Evolutionary conservation across 176 grass and related monocot genomes (phyloP).

Genomic region (Carex pumila): DNA sequence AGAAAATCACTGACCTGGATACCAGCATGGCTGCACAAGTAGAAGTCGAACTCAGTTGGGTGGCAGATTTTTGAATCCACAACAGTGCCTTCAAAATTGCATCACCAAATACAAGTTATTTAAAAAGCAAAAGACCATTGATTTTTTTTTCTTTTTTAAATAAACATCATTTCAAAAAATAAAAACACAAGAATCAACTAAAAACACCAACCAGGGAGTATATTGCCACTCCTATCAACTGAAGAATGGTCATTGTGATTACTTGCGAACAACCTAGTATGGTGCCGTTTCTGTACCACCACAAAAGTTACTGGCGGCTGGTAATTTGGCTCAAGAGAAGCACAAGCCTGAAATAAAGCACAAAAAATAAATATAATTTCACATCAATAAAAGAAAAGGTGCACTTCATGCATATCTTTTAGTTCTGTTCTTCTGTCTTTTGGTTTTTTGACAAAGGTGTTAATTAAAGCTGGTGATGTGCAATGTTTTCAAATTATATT

Average conservation of each 20-base stretch:
- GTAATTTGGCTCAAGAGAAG: slow-evolving; percentile 76
- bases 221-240: slow-evolving; percentile 76
- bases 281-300: slow-evolving; percentile 89
- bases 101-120: slow-evolving; percentile 17
- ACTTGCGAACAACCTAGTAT: slow-evolving; percentile 79
- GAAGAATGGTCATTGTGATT: slow-evolving; percentile 55
- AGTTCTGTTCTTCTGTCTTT: background rate
- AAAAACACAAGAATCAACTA: background rate
- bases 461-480: background rate
- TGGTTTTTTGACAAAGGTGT: background rate
- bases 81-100: slow-evolving; percentile 52
- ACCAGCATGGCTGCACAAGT: slow-evolving; percentile 90
- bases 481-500: background rate
- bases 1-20: slow-evolving; percentile 39
- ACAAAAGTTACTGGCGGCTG: slow-evolving; percentile 72
- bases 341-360: slow-evolving; percentile 52
- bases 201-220: slow-evolving; percentile 54
- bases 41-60: slow-evolving; percentile 89
- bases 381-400: background rate
- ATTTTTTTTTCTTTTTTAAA: background rate
- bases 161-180: background rate
- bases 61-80: slow-evolving; percentile 92
- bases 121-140: background rate
- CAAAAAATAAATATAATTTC: background rate
- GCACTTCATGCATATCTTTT: background rate